Evolutionary conservation across 371 early-diverging fungal species (phyloP).

Genomic region (Rhizopus stolonifer): DNA sequence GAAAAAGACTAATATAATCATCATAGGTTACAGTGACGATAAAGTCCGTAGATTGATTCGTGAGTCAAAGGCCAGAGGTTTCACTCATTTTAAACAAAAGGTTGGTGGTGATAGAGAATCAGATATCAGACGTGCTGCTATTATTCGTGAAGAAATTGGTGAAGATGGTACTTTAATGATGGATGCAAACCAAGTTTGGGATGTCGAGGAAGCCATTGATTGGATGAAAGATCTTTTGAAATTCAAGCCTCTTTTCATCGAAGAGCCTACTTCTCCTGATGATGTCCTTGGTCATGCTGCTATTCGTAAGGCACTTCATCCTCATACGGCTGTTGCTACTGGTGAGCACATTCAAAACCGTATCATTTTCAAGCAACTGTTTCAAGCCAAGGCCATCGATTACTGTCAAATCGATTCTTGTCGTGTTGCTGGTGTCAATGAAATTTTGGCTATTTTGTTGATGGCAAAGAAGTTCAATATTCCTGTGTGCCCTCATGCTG

Average conservation of each 20-base stretch:
- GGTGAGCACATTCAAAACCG: conserved; percentile 57
- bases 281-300: conserved; percentile 55
- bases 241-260: conserved; percentile 55
- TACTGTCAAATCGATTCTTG: conserved; percentile 54
- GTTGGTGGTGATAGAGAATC: conserved; percentile 45
- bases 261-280: conserved; percentile 56
- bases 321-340: conserved; percentile 50
- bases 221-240: conserved; percentile 54
- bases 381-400: conserved; percentile 54
- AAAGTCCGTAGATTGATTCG: conserved; percentile 42
- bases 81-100: conserved; percentile 54
- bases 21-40: conserved; percentile 50
- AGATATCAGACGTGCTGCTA: conserved; percentile 49
- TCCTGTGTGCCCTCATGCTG: conserved; percentile 54
- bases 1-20: background rate
- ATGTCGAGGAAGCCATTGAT: conserved; percentile 52
- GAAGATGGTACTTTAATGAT: conserved; percentile 51
- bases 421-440: conserved; percentile 53
- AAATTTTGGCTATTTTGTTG: conserved; percentile 48
- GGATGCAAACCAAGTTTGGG: conserved; percentile 63
- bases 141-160: conserved; percentile 56
- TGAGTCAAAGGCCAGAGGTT: conserved; percentile 47
- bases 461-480: conserved; percentile 54
- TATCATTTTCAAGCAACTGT: conserved; percentile 53
- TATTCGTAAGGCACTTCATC: conserved; percentile 49